These are phyloP conservation scores for Ambrosiella cleistominuta DNA, from an alignment of 2,329 filamentous ascomycete species.

Conservation along the genomic window DNA sequence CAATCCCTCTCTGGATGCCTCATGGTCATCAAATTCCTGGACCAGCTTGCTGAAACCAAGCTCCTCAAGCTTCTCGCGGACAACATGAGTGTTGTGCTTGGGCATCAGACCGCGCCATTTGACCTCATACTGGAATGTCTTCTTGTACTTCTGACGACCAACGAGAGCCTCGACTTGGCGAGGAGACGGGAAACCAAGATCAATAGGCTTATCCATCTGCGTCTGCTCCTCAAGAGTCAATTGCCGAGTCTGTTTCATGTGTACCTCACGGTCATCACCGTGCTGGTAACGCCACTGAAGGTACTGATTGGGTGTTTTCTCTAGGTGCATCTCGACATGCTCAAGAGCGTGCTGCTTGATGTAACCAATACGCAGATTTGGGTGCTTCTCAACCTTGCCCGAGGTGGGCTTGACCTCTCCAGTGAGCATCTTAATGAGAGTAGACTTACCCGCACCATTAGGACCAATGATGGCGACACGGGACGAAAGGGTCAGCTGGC, in stretches of 20 bases:
- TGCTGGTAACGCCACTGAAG: conserved; percentile 97
- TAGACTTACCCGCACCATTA: conserved; percentile 96
- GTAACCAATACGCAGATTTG: conserved; percentile 95
- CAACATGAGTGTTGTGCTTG: conserved; percentile 85
- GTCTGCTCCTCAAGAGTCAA: conserved; percentile 68
- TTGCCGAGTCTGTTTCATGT: conserved; percentile 92
- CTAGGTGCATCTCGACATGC: conserved; percentile 98
- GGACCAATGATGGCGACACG: conserved; percentile 91
- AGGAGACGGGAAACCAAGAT: conserved; percentile 60
- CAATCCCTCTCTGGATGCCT: conserved; percentile 93
- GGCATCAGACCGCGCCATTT: conserved; percentile 84
- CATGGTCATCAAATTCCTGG: conserved; percentile 97
- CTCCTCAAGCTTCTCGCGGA: conserved; percentile 73
- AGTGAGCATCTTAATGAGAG: conserved; percentile 90
- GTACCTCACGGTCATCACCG: conserved; percentile 88
- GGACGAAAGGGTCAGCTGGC: conserved; percentile 72
- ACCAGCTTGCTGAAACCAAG: conserved; percentile 84
- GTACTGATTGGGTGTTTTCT: conserved; percentile 98
- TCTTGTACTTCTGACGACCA: conserved; percentile 97
- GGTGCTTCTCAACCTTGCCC: conserved; percentile 93
- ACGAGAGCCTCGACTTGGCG: conserved; percentile 76
- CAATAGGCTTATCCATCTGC: conserved; percentile 82
- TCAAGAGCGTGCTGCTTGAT: conserved; percentile 98
- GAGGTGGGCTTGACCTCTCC: conserved; percentile 71
- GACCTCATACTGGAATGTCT: conserved; percentile 95